Evolutionary conservation across 352 stramenopile genomes (phyloP).

Genomic region (Phytophthora meadii): DNA sequence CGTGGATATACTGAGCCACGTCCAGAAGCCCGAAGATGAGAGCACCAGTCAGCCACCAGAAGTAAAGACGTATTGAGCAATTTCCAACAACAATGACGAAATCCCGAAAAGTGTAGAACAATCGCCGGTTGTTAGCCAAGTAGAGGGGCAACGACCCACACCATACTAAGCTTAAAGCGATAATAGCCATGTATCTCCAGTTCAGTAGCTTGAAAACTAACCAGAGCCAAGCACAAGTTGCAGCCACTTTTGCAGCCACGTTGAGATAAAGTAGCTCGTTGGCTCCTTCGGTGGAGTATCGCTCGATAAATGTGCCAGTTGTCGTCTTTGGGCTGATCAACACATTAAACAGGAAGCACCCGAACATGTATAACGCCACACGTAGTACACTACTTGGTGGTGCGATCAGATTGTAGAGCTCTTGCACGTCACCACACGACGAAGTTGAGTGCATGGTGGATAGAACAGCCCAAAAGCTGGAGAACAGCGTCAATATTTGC

Average conservation of each 20-base stretch:
- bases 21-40: slow-evolving; percentile 36
- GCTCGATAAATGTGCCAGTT: slow-evolving; percentile 32
- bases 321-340: slow-evolving; percentile 9
- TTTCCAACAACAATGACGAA: no score
- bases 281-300: slow-evolving; percentile 26
- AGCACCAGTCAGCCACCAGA: slow-evolving; percentile 25
- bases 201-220: neutral
- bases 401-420: no score
- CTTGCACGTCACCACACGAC: no score
- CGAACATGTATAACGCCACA: neutral
- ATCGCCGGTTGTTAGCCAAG: slow-evolving; percentile 4
- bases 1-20: slow-evolving; percentile 32
- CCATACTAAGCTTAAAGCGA: slow-evolving; percentile 8
- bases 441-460: no score
- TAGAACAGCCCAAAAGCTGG: no score
- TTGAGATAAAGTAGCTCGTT: slow-evolving; percentile 8
- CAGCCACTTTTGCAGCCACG: neutral
- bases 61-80: slow-evolving; percentile 19
- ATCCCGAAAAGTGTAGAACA: no score
- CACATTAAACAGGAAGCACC: slow-evolving; percentile 10
- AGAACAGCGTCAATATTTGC: no score
- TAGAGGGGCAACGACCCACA: slow-evolving; percentile 15
- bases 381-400: no score
- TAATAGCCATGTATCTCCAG: neutral
- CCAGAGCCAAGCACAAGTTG: slow-evolving; percentile 1